Conservation (phyloP, 1,139 yeast genomes). For the Yamadazyma aaseri region DNA sequence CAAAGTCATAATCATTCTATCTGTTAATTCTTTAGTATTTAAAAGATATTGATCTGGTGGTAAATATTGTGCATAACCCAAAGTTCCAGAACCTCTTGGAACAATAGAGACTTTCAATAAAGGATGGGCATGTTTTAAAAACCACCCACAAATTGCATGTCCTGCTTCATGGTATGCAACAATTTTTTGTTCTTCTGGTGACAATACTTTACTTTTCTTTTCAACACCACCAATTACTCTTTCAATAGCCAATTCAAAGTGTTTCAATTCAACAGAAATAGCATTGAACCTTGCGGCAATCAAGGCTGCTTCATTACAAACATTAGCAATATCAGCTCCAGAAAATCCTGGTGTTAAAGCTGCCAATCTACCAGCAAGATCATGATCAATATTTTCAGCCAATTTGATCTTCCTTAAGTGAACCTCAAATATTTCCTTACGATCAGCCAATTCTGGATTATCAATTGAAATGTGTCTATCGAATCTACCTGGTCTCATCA, state of each 20-base stretch:
- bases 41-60: conserved; percentile 91
- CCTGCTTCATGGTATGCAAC: conserved; percentile 99
- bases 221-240: conserved; percentile 96
- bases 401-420: conserved; percentile 71
- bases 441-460: conserved; percentile 88
- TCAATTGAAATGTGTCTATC: conserved; percentile 92
- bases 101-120: conserved; percentile 91
- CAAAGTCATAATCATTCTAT: conserved; percentile 93
- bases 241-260: conserved; percentile 95
- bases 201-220: conserved; percentile 79
- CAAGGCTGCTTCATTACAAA: conserved; percentile 94
- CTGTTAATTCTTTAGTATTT: conserved; percentile 73
- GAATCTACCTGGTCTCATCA: conserved; percentile 95
- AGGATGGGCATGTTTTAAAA: conserved; percentile 84
- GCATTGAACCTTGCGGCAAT: conserved; percentile 88
- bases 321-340: conserved; percentile 98
- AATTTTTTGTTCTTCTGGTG: conserved; percentile 78
- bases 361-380: conserved; percentile 81
- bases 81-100: conserved; percentile 94
- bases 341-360: conserved; percentile 97
- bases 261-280: conserved; percentile 63
- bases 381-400: conserved; percentile 35
- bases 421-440: conserved; percentile 87
- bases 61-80: conserved; percentile 96
- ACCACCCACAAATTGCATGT: conserved; percentile 98